A percentile compares a stretch with the other conserved stretches of the same genome.
These are phyloP conservation scores for Penicillium aurantiogriseum DNA, from an alignment of 2,329 filamentous ascomycete species.

Conservation along the genomic window DNA sequence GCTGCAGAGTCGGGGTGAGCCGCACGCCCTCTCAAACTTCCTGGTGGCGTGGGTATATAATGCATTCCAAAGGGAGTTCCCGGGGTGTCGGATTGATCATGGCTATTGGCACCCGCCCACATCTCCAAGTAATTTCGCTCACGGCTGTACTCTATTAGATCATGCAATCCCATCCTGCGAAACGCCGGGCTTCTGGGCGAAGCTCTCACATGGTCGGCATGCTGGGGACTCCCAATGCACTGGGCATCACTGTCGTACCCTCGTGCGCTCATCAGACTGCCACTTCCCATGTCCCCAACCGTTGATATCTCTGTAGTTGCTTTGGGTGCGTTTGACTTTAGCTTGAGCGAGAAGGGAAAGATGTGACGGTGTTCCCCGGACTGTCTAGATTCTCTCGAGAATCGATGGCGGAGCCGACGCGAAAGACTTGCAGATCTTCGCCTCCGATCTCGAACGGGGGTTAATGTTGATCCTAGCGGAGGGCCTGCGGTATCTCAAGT, in stretches of 20 bases:
- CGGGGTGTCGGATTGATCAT: constrained; percentile 1
- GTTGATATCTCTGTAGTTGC: constrained; percentile 3
- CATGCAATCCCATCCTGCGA: constrained; percentile 17
- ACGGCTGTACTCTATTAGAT: constrained; percentile 22
- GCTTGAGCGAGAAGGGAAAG: constrained; percentile 21
- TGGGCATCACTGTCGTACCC: constrained; percentile 46
- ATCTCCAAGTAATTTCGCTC: constrained; percentile 16
- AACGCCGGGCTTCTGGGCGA: constrained; percentile 8
- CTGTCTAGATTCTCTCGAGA: constrained; percentile 33
- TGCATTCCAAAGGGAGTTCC: constrained; percentile 15
- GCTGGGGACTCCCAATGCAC: constrained; percentile 36
- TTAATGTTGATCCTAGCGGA: constrained; percentile 9
- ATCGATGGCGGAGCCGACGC: constrained; percentile 31
- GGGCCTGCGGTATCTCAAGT: neutral
- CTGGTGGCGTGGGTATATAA: constrained; percentile 19
- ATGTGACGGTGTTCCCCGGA: constrained; percentile 17
- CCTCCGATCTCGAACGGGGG: constrained; percentile 5
- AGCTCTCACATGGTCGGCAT: constrained; percentile 8
- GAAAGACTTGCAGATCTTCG: constrained; percentile 26
- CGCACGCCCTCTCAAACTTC: constrained; percentile 5
- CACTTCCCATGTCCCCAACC: constrained; percentile 30
- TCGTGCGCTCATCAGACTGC: constrained; percentile 39
- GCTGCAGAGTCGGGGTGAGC: neutral
- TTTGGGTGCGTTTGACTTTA: constrained; percentile 16
- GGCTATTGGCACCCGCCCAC: constrained; percentile 1